Evolutionary conservation across 176 grass and related monocot genomes (phyloP).

Genomic region (Chrysopogon serrulatus): DNA sequence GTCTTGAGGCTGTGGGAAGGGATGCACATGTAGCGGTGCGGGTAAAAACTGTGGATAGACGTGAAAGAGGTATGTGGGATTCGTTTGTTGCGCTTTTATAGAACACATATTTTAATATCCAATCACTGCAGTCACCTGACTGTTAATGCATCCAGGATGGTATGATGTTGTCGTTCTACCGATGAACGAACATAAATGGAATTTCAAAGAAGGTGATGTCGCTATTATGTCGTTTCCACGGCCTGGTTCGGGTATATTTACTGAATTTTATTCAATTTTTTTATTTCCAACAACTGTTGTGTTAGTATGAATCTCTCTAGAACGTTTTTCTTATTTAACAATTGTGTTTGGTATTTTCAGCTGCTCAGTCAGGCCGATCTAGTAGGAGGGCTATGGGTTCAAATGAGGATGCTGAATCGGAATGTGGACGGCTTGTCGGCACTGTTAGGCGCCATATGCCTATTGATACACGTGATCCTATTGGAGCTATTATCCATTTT

Average conservation of each 20-base stretch:
- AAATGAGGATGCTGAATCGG: constrained; percentile 60
- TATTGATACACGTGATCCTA: constrained; percentile 85
- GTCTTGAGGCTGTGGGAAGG: constrained; percentile 65
- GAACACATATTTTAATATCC: neutral
- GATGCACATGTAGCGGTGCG: constrained; percentile 81
- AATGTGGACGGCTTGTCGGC: constrained; percentile 69
- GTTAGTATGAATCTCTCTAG: neutral
- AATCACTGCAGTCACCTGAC: neutral
- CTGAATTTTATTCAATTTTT: neutral
- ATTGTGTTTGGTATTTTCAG: constrained; percentile 21
- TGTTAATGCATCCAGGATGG: constrained; percentile 67
- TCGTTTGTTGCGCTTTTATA: neutral
- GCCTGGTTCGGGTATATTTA: constrained; percentile 66
- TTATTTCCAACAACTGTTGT: constrained; percentile 4
- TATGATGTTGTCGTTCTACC: constrained; percentile 88
- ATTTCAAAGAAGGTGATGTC: constrained; percentile 99
- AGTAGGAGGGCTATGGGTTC: constrained; percentile 37
- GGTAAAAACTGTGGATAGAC: constrained; percentile 77
- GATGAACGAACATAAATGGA: constrained; percentile 85
- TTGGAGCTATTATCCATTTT: constrained; percentile 92
- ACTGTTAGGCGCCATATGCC: constrained; percentile 86
- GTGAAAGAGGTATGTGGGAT: constrained; percentile 74
- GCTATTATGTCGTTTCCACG: constrained; percentile 75
- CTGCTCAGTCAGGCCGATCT: constrained; percentile 77
- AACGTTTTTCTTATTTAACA: neutral